phyloP scores from a whole-genome alignment of 2,329 filamentous ascomycete species.

The Penicillium janthinellum region DNA sequence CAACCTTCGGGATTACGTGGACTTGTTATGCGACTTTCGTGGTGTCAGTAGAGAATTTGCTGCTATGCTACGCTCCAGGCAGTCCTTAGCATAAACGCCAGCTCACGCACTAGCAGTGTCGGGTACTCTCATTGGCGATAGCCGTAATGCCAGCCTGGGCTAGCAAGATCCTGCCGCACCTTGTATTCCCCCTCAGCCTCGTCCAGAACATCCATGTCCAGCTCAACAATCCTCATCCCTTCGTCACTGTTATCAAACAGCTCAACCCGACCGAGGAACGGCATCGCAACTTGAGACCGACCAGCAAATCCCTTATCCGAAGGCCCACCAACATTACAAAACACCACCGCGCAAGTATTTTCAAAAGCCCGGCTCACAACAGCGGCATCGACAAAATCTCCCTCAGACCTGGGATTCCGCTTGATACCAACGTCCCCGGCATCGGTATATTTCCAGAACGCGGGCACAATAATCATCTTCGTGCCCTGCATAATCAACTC shows the following conservation, averaged over 20 bases:
- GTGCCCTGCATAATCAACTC: constrained; percentile 56
- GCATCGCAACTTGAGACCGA: constrained; percentile 55
- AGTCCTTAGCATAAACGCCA: no score
- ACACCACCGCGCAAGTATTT: constrained; percentile 59
- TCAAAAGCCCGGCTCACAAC: constrained; percentile 57
- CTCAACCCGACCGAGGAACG: constrained; percentile 53
- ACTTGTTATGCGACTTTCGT: background rate
- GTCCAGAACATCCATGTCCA: constrained; percentile 48
- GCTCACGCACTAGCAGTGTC: background rate
- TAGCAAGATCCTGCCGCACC: constrained; percentile 29
- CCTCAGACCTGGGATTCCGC: constrained; percentile 52
- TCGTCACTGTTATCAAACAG: constrained; percentile 53
- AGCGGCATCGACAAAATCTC: constrained; percentile 53
- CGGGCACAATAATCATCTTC: constrained; percentile 58
- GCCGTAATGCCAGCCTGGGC: constrained; percentile 11
- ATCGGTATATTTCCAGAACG: constrained; percentile 52
- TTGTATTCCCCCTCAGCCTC: constrained; percentile 52
- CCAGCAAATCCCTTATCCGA: constrained; percentile 54
- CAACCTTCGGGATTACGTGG: background rate
- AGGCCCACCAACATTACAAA: constrained; percentile 59
- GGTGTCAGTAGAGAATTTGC: background rate
- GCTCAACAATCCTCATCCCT: constrained; percentile 55
- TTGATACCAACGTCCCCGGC: constrained; percentile 50
- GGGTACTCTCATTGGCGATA: constrained; percentile 3
- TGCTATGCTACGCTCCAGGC: background rate